A percentile compares a stretch with the other conserved stretches of the same genome.
Evolutionary conservation across 2,329 filamentous ascomycete genomes (phyloP).

Genomic region (Ceratocystiopsis sp.): DNA sequence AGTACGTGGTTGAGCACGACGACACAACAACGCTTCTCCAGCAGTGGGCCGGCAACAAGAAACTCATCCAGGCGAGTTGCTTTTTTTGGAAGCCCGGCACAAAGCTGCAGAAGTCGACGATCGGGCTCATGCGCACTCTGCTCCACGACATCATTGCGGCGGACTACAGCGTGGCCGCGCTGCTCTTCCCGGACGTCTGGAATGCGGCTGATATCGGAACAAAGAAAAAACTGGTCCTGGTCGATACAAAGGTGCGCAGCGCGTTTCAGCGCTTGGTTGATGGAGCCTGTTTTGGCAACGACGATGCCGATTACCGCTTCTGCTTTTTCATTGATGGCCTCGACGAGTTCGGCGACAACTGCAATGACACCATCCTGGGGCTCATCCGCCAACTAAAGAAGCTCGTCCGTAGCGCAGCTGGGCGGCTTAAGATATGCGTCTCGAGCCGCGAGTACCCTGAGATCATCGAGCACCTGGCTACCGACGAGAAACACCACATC

Average conservation of each 20-base stretch:
- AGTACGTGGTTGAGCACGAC: background rate
- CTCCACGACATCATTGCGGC: background rate
- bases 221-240: too few species aligned
- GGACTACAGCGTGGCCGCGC: background rate
- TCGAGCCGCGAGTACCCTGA: too few species aligned
- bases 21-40: background rate
- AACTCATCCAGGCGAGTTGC: background rate
- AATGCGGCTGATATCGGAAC: background rate
- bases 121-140: constrained; percentile 1
- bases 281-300: too few species aligned
- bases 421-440: too few species aligned
- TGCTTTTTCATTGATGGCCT: constrained; percentile 4
- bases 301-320: background rate
- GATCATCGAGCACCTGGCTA: too few species aligned
- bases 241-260: too few species aligned
- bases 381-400: too few species aligned
- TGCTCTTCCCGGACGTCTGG: background rate
- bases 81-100: constrained; percentile 4
- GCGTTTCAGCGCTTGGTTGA: too few species aligned
- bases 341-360: background rate
- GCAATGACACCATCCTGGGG: too few species aligned
- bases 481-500: too few species aligned
- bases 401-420: too few species aligned
- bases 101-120: background rate
- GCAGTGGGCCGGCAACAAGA: background rate